A percentile compares a stretch with the other conserved stretches of the same genome.
phyloP scores from a whole-genome alignment of 306 rosid genomes.

The Vigna trinervia region DNA sequence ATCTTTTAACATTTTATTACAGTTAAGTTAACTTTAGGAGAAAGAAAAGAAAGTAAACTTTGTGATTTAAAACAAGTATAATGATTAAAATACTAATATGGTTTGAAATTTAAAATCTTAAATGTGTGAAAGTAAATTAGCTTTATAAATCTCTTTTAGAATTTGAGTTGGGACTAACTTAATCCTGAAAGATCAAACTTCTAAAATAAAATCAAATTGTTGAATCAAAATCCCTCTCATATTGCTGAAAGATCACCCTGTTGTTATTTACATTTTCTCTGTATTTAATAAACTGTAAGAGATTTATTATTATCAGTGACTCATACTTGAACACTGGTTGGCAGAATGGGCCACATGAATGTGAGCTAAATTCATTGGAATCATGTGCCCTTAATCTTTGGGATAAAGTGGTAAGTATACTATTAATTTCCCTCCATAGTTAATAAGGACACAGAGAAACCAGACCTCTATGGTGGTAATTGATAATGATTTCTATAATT shows the following conservation, averaged over 20 bases:
- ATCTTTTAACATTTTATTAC: background rate
- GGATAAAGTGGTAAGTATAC: conserved; percentile 53
- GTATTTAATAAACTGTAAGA: background rate
- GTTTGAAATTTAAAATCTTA: too few species aligned
- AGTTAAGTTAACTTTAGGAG: too few species aligned
- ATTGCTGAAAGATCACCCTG: too few species aligned
- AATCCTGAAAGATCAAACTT: too few species aligned
- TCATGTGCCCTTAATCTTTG: conserved; percentile 56
- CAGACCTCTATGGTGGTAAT: background rate
- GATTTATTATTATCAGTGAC: background rate
- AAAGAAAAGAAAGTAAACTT: too few species aligned
- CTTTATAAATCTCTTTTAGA: too few species aligned
- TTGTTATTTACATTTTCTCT: background rate
- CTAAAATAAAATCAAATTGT: too few species aligned
- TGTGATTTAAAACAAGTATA: too few species aligned
- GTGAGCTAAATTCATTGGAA: conserved; percentile 60
- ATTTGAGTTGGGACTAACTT: too few species aligned
- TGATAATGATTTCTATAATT: background rate
- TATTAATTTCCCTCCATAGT: background rate
- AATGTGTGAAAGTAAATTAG: too few species aligned
- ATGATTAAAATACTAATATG: too few species aligned
- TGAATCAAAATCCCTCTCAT: too few species aligned
- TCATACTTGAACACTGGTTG: background rate
- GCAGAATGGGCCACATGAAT: conserved; percentile 68
- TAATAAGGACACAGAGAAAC: background rate